Evolutionary conservation across 208 protist genomes (phyloP).

Genomic region (Cochliopodium minus): DNA sequence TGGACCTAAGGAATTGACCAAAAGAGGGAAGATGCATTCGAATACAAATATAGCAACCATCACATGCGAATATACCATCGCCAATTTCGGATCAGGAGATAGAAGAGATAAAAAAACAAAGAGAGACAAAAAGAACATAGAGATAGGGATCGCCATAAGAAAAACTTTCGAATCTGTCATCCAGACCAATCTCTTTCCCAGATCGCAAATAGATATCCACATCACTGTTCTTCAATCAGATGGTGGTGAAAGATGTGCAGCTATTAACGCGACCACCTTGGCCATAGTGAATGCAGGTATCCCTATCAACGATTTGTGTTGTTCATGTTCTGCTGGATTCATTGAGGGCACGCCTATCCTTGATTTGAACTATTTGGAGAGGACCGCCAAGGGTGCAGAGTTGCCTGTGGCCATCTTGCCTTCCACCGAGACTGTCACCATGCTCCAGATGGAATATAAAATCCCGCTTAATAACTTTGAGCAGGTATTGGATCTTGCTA

Average conservation of each 20-base stretch:
- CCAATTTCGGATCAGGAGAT: constrained; percentile 34
- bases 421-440: constrained; percentile 22
- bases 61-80: constrained; percentile 40
- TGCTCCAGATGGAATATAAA: constrained; percentile 43
- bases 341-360: constrained; percentile 39
- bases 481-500: constrained; percentile 27
- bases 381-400: constrained; percentile 35
- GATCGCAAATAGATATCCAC: constrained; percentile 54
- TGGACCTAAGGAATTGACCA: constrained; percentile 42
- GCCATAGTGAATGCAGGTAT: constrained; percentile 67
- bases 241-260: constrained; percentile 33
- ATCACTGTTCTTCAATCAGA: constrained; percentile 60
- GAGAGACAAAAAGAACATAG: constrained; percentile 1
- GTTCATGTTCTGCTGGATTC: constrained; percentile 34
- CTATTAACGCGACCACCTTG: constrained; percentile 59
- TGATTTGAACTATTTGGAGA: constrained; percentile 32
- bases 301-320: constrained; percentile 56
- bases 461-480: constrained; percentile 36
- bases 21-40: constrained; percentile 9
- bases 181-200: constrained; percentile 26
- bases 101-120: constrained; percentile 17
- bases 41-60: constrained; percentile 40
- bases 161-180: constrained; percentile 32
- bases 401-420: constrained; percentile 40
- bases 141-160: constrained; percentile 1